Evolutionary conservation across 202 grass and related monocot genomes (phyloP).

Genomic region (Setaria italica): DNA sequence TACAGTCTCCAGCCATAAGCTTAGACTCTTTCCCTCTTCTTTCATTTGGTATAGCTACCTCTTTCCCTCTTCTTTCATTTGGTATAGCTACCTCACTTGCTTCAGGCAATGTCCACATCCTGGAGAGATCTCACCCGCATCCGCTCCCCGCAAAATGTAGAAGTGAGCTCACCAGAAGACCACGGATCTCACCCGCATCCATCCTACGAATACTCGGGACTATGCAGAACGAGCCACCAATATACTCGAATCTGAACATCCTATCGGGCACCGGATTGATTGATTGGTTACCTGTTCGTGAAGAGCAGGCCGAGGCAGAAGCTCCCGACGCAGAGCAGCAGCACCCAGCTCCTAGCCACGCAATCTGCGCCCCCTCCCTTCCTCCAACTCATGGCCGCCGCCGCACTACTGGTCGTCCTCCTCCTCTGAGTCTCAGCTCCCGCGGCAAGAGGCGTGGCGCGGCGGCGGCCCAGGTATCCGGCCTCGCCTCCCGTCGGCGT

Average conservation of each 20-base stretch:
- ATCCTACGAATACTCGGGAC: not conserved
- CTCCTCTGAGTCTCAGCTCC: too few species aligned
- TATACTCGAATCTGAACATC: not conserved
- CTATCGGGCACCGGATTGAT: not conserved
- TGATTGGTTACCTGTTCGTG: slow-evolving; percentile 62
- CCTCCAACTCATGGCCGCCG: slow-evolving; percentile 50
- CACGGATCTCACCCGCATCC: not conserved
- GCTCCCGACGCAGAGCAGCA: slow-evolving; percentile 87
- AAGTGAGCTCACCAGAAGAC: not conserved
- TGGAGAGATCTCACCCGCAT: slow-evolving; percentile 14
- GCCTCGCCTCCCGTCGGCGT: too few species aligned
- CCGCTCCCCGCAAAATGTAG: not conserved
- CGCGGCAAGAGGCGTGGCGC: too few species aligned
- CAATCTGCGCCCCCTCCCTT: slow-evolving; percentile 48
- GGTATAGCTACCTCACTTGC: slow-evolving; percentile 52
- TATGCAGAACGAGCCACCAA: too few species aligned
- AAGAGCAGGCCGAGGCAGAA: slow-evolving; percentile 89
- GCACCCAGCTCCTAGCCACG: slow-evolving; percentile 61
- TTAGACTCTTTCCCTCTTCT: not conserved
- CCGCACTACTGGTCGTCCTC: not conserved
- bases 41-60: not conserved
- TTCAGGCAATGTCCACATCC: slow-evolving; percentile 88
- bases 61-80: slow-evolving; percentile 48
- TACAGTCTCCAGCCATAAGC: slow-evolving; percentile 53
- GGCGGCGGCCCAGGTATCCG: too few species aligned